A percentile compares a stretch with the other conserved stretches of the same genome.
Evolutionary conservation across 345 rosid species (phyloP).

Genomic region (Sisymbrium altissimum): DNA sequence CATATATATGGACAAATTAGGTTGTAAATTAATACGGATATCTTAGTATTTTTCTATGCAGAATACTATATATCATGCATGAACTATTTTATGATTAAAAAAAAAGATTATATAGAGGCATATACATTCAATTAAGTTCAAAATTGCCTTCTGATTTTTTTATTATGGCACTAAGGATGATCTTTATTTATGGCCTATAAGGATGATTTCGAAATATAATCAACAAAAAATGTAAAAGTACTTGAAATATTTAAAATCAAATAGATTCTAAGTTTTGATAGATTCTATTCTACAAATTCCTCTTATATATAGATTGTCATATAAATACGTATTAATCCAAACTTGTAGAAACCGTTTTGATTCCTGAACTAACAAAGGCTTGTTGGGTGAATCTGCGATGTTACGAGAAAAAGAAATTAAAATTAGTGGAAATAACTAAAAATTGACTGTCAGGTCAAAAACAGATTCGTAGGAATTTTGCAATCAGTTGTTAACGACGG

Average conservation of each 20-base stretch:
- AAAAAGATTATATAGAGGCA: background rate
- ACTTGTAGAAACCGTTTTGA: background rate
- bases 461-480: background rate
- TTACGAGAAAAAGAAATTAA: background rate
- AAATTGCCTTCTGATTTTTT: background rate
- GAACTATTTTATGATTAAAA: no score
- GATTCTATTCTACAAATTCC: no score
- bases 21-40: background rate
- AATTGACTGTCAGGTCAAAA: background rate
- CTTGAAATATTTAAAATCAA: no score
- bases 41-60: background rate
- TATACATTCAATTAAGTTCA: background rate
- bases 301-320: no score
- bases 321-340: background rate
- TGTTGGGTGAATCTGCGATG: background rate
- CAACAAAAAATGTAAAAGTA: no score
- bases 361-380: background rate
- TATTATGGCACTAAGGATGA: no score
- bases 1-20: background rate
- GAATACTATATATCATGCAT: background rate
- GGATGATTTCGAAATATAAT: no score
- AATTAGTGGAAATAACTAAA: background rate
- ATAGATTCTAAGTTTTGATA: no score
- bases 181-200: no score
- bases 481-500: background rate